Base-by-base conservation (phyloP, 2,329 filamentous ascomycete species). In the Ascochyta pisi region DNA sequence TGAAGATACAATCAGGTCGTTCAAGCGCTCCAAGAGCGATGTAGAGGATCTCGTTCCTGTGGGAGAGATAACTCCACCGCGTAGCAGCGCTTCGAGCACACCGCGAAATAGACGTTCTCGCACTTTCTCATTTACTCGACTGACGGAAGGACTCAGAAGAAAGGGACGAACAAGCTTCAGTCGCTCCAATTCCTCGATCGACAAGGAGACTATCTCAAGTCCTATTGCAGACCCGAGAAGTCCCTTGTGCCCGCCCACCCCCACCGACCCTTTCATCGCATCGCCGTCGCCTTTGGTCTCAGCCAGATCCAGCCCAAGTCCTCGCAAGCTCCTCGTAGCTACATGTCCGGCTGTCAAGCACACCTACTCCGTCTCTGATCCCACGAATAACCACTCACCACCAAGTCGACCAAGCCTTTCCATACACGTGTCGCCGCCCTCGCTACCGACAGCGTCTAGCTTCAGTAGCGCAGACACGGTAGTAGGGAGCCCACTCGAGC, bases 1-100 rank as follows among this genome's bases (percentile, higher is more conserved):
- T 33, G 57, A 61, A 50, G 61, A 52, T 19, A 54, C 53, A 15
- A 55, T 67, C n/a, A 50, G 59, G 23, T 63, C 57, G 50, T 53
- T 73, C 34, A 71, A 69, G 55, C 64, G 65, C 23, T 63, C 67
- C 7, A 59, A 62, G 44, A 68, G 65, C 56, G 64, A 70, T 38
- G 57, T 64, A 7, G 54, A 60, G 7, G 46, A 63, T 12, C 58
- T 69, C 24, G 45, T 63, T 6, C 64, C 62, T 9, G 10, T 61
- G 43, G 58, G 62, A 33, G 51, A 61, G 35, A 9, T 41, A 16
- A 63, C 63, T 26, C 63, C 64, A n/a, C 62, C 56, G 22, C 46
- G 44, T n/a, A 31, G 52, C 57, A 51, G 50, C 54, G 24, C 35
- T 37, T 51, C 27, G 27, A 54, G 50, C 52, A 56, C 51, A 15